Evolutionary conservation across 139 green algal genomes (phyloP).

Genomic region (Diplosphaera chodatii): DNA sequence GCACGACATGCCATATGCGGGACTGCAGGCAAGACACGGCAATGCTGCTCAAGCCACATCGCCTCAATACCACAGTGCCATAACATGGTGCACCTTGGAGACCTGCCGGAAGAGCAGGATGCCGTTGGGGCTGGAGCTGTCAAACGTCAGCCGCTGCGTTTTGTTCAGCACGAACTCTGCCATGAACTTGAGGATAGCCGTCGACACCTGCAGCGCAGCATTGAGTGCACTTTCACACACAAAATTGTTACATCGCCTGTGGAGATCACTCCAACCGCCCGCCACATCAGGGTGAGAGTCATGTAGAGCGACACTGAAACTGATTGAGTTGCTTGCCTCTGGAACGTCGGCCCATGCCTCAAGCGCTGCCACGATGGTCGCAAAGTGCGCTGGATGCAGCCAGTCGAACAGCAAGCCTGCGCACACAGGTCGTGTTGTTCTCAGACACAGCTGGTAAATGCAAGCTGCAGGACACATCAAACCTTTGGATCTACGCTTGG

Average conservation of each 20-base stretch:
- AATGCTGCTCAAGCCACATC: too few species aligned
- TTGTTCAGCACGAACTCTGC: slow-evolving; percentile 96
- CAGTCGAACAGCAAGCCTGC: slow-evolving; percentile 89
- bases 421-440: slow-evolving; percentile 9
- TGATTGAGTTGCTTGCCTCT: slow-evolving; percentile 13
- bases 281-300: too few species aligned
- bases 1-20: too few species aligned
- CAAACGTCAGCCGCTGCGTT: slow-evolving; percentile 91
- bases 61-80: too few species aligned
- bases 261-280: too few species aligned
- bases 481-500: too few species aligned
- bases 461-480: too few species aligned
- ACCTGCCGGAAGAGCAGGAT: slow-evolving; percentile 89
- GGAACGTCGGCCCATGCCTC: slow-evolving; percentile 80
- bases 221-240: too few species aligned
- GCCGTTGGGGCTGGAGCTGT: slow-evolving; percentile 89
- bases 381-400: slow-evolving; percentile 90
- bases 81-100: slow-evolving; percentile 53
- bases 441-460: too few species aligned
- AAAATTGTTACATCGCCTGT: too few species aligned
- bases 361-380: slow-evolving; percentile 66
- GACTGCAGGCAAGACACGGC: too few species aligned
- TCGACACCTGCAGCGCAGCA: slow-evolving; percentile 68
- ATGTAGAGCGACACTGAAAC: too few species aligned
- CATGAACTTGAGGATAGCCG: slow-evolving; percentile 94